Evolutionary conservation across 2,329 filamentous ascomycete species (phyloP).

Genomic region (Clathrospora elynae): DNA sequence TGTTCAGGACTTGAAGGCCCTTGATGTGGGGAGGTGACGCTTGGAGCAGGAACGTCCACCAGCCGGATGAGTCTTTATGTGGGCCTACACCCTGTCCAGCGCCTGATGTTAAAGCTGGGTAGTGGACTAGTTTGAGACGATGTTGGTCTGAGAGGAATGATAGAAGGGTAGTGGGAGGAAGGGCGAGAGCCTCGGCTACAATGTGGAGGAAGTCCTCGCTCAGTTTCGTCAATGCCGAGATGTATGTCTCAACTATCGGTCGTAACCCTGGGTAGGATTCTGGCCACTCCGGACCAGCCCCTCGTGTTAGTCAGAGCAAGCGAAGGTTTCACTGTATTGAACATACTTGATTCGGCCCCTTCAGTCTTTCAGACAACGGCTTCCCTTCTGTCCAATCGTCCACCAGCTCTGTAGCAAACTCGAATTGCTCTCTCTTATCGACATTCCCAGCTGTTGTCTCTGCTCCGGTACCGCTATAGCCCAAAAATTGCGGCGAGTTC

Average conservation of each 20-base stretch:
- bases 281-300: constrained; percentile 6
- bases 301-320: background rate
- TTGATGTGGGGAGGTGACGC: constrained; percentile 55
- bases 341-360: constrained; percentile 11
- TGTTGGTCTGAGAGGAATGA: constrained; percentile 52
- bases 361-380: constrained; percentile 8
- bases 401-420: constrained; percentile 62
- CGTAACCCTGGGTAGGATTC: constrained; percentile 4
- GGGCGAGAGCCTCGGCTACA: constrained; percentile 12
- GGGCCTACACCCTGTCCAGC: constrained; percentile 62
- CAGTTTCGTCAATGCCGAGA: constrained; percentile 7
- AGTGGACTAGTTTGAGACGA: constrained; percentile 63
- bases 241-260: constrained; percentile 9
- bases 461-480: constrained; percentile 60
- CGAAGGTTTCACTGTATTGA: background rate
- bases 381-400: constrained; percentile 8
- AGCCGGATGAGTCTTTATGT: constrained; percentile 67
- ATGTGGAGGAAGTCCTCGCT: constrained; percentile 8
- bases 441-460: constrained; percentile 60
- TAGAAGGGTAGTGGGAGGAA: constrained; percentile 8
- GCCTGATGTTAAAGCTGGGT: constrained; percentile 45
- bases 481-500: constrained; percentile 65
- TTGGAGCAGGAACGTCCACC: constrained; percentile 69
- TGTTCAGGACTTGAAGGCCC: constrained; percentile 59
- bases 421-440: constrained; percentile 63